Base-by-base conservation (phyloP, 495 filamentous ascomycete species). In the Aspergillus haitiensis region DNA sequence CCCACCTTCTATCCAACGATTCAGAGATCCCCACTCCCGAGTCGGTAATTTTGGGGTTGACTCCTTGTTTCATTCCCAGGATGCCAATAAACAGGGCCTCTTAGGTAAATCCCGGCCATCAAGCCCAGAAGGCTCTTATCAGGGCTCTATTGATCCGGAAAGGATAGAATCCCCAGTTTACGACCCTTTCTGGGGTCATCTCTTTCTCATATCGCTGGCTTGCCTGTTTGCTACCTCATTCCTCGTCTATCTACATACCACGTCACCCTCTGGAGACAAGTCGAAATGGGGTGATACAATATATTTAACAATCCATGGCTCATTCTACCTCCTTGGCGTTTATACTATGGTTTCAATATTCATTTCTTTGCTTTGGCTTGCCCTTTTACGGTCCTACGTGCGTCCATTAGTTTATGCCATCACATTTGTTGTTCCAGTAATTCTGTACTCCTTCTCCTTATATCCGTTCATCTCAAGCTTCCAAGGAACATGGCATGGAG, bases 381-480 rank as follows among this genome's bases (percentile, higher is more conserved):
- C 92, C 15, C 77, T 96, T 5, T 76, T 98, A 54, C 84, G 91
- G 55, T 90, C 89, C 12, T 96, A 92, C 68, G 89, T 95, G 34
- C 86, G 89, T 62, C 84, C 84, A 8, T 74, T 98, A 42, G 89
- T 96, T 52, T 84, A 87, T 63, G 69, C 87, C 42, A 88, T 96
- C 21, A 72, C 97, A 35, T 72, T 97, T 51, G 87, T 88, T 13
- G 94, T 97, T 16, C 94, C 94, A 3, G 75, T 92, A 55, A 85
- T 96, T 21, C 78, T 97, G 51, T 84, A 90, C 63, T 90, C 90
- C 0, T 96, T 97, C 69, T 92, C 89, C 18, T 71, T 98, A 16
- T 98, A 97, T 71, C 89, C 94, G 3, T 86, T 98, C 62, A 84
- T 97, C 58, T 89, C 90, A 55, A 96, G 92, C 71, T 98, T 89